Evolutionary conservation across 2,329 filamentous ascomycete genomes (phyloP), one percentile per base, ranked within the genome.

Genomic region (Pseudogymnoascus sp.): DNA sequence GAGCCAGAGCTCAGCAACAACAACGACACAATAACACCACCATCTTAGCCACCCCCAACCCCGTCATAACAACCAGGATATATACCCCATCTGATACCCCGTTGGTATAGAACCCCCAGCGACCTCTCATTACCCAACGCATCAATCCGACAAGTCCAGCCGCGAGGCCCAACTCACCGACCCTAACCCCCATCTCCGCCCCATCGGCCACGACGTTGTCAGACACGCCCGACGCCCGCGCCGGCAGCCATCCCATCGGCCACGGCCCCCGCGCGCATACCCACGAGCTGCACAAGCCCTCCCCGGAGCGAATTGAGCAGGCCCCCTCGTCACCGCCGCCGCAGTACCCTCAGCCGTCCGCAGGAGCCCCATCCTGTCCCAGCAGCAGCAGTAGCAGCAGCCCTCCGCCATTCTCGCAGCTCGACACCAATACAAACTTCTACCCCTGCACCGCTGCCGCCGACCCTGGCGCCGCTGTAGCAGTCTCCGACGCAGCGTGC

Each of bases 261-360:
- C 36, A 57, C 61, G 64, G 69, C 57, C 64, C 60, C 58, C 60
- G 65, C 58, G 65, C 63, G 41, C 63, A 66, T 61, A 64, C 64
- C 59, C 47, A 65, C 39, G 65, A 18, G 59, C 66, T 62, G 68
- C 64, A 63, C 67, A 67, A 73, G 59, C 22, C 22, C 22, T 25
- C 22, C 22, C 22, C 22, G 5, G 67, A 68, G 53, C 67, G 11
- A 60, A 68, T 68, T 66, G 65, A 71, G 66, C 68, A 73, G 64
- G 74, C 75, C 64, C 77, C 75, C 64, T 80, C 79, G 62, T 82
- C 82, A 65, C 83, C 84, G 59, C 79, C 79, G 70, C 86, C 86
- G 73, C 82, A 82, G 63, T 73, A 74, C 63, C 71, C 69, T 57
- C 25, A 64, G 50, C 39, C 30, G 4, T 80, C 80, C 61, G 82